phyloP scores from a whole-genome alignment of 2,329 filamentous ascomycete genomes.

The Stenocarpella maydis region DNA sequence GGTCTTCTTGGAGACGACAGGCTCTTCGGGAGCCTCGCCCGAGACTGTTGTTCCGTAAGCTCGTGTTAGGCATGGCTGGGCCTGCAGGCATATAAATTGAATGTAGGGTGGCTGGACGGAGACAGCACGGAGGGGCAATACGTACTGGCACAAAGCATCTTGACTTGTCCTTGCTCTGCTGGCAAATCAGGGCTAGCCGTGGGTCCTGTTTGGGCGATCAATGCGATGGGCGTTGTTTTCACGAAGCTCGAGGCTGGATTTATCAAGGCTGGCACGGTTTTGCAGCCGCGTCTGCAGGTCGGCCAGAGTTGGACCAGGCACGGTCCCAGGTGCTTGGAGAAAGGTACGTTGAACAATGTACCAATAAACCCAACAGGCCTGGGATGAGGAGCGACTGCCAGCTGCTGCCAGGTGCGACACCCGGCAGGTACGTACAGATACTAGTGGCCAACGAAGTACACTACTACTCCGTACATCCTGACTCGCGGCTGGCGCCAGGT shows the following conservation, averaged over 20 bases:
- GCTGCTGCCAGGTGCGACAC: not conserved
- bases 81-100: not conserved
- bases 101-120: not conserved
- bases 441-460: too few relatives aligned
- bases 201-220: not conserved
- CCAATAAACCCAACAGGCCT: not conserved
- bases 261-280: slow-evolving; percentile 15
- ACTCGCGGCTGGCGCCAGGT: not conserved
- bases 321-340: too few relatives aligned
- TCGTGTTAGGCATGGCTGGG: slow-evolving; percentile 10
- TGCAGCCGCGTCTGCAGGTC: slow-evolving; percentile 21
- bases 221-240: slow-evolving; percentile 1
- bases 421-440: not conserved
- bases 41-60: slow-evolving; percentile 70
- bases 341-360: not conserved
- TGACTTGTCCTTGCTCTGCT: slow-evolving; percentile 16
- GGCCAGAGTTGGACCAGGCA: not conserved
- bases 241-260: slow-evolving; percentile 17
- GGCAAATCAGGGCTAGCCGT: slow-evolving; percentile 4
- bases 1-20: slow-evolving; percentile 93
- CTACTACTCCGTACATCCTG: too few relatives aligned
- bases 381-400: not conserved
- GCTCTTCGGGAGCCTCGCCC: slow-evolving; percentile 93
- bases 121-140: not conserved
- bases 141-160: slow-evolving; percentile 36